A percentile compares a stretch with the other conserved stretches of the same genome.
These are phyloP conservation scores for Plenodomus biglobosus DNA, from an alignment of 2,329 filamentous ascomycete genomes.

Conservation along the genomic window DNA sequence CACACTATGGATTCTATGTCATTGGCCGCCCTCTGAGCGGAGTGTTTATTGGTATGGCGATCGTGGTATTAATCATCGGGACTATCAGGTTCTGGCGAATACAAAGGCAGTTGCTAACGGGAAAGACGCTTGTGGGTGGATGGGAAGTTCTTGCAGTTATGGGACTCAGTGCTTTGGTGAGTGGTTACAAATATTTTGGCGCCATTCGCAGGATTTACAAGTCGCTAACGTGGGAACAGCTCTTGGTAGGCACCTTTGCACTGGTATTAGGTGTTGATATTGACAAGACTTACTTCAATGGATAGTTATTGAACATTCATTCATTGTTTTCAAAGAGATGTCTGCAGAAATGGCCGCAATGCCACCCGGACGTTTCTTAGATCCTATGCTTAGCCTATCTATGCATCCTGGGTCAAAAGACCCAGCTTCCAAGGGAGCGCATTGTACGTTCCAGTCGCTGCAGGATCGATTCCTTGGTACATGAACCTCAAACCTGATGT, in stretches of 20 bases:
- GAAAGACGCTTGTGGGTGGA: conserved; percentile 60
- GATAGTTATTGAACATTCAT: not conserved
- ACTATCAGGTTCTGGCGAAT: conserved; percentile 62
- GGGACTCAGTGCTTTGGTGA: conserved; percentile 51
- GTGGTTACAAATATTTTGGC: too few relatives aligned
- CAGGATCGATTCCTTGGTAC: conserved; percentile 46
- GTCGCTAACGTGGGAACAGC: conserved; percentile 11
- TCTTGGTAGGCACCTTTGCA: conserved; percentile 21
- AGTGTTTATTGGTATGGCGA: conserved; percentile 52
- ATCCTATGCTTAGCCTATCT: too few relatives aligned
- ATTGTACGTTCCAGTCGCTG: conserved; percentile 38
- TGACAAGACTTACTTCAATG: conserved; percentile 13
- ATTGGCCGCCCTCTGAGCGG: conserved; percentile 62
- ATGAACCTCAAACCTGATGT: conserved; percentile 41
- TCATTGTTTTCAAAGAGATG: too few relatives aligned
- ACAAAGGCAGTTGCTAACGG: conserved; percentile 60
- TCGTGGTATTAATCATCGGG: conserved; percentile 56
- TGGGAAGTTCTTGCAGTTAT: conserved; percentile 60
- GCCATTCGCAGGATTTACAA: too few relatives aligned
- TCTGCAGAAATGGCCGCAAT: too few relatives aligned
- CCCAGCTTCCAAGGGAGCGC: conserved; percentile 44
- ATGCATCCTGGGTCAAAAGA: conserved; percentile 30
- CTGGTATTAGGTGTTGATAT: conserved; percentile 21
- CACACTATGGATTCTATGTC: conserved; percentile 60
- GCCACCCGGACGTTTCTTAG: too few relatives aligned